Evolutionary conservation across 192 early-diverging fungal genomes (phyloP).

Genomic region (Pecoramyces ruminantium): DNA sequence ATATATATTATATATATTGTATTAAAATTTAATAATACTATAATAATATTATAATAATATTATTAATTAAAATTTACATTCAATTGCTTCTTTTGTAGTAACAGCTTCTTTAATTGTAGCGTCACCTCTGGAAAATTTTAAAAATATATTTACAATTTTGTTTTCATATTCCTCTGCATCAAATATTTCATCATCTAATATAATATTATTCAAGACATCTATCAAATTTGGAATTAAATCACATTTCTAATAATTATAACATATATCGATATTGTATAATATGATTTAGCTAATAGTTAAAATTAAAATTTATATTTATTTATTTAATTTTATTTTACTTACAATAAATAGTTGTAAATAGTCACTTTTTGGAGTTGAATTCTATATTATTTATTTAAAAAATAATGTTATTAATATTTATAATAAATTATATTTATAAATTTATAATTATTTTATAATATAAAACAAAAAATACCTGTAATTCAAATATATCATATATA

Average conservation of each 20-base stretch:
- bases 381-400: constrained; percentile 4
- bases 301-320: too few relatives aligned
- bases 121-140: constrained; percentile 36
- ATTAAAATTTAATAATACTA: too few relatives aligned
- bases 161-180: constrained; percentile 9
- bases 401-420: too few relatives aligned
- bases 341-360: constrained; percentile 27
- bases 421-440: too few relatives aligned
- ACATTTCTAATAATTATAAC: too few relatives aligned
- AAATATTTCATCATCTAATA: constrained; percentile 15
- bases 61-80: constrained; percentile 14
- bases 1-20: too few relatives aligned
- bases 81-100: constrained; percentile 14
- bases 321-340: not conserved
- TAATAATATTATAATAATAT: too few relatives aligned
- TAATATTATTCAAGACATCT: constrained; percentile 11
- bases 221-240: constrained; percentile 28
- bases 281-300: too few relatives aligned
- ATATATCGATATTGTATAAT: too few relatives aligned
- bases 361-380: constrained; percentile 32
- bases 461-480: constrained; percentile 14
- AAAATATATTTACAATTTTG: constrained; percentile 26
- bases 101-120: constrained; percentile 29
- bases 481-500: constrained; percentile 27
- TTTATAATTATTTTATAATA: not conserved